phyloP scores from a whole-genome alignment of 495 filamentous ascomycete genomes.

The Chaetomium tenue region DNA sequence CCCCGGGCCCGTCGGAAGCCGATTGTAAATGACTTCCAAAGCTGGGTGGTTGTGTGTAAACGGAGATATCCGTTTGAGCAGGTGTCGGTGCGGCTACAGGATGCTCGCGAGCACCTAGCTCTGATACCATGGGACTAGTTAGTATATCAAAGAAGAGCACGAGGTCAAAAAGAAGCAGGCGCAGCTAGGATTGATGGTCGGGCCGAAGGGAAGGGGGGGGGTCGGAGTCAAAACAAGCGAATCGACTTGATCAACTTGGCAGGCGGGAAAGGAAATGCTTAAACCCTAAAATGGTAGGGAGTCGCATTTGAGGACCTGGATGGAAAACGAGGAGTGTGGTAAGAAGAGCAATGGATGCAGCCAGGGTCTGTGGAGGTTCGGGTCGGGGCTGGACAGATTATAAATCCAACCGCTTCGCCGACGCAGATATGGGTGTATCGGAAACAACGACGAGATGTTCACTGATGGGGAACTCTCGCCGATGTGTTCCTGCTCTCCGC shows the following conservation, averaged over 20 bases:
- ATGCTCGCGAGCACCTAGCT: constrained; percentile 30
- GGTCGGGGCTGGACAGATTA: constrained; percentile 20
- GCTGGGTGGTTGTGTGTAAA: constrained; percentile 18
- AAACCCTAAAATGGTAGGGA: no score
- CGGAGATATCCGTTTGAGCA: constrained; percentile 27
- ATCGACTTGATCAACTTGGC: not conserved
- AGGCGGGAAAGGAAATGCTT: not conserved
- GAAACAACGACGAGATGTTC: not conserved
- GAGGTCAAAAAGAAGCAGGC: not conserved
- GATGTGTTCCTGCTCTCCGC: not conserved
- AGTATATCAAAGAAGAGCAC: constrained; percentile 20
- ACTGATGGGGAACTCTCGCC: not conserved
- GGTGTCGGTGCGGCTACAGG: constrained; percentile 21
- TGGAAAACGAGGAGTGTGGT: not conserved
- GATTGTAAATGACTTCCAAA: constrained; percentile 26
- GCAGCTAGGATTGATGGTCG: not conserved
- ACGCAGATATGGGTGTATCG: not conserved
- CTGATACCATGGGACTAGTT: constrained; percentile 24
- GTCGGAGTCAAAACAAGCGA: not conserved
- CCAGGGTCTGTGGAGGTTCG: not conserved
- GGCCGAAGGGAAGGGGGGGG: not conserved
- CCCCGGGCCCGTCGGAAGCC: constrained; percentile 25
- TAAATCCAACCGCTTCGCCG: constrained; percentile 15
- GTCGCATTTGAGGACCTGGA: not conserved
- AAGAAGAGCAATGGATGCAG: constrained; percentile 11